Evolutionary conservation across 176 grass and related monocot genomes (phyloP).

Genomic region (Thalia dealbata): DNA sequence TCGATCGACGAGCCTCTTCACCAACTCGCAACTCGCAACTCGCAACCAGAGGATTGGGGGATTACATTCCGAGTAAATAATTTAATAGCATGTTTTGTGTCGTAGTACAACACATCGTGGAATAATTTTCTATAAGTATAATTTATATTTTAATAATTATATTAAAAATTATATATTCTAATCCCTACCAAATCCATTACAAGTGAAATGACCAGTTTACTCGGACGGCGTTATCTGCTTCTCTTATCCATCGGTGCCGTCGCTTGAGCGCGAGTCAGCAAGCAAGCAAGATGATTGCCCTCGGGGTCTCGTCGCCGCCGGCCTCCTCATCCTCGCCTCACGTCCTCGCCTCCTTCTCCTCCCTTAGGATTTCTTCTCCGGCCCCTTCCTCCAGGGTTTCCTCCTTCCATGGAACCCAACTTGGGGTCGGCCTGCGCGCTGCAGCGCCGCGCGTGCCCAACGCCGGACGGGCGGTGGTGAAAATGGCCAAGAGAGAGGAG

Average conservation of each 20-base stretch:
- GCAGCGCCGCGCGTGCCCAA: slow-evolving; percentile 12
- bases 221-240: too few relatives aligned
- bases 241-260: too few relatives aligned
- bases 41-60: too few relatives aligned
- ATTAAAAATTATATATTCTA: too few relatives aligned
- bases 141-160: too few relatives aligned
- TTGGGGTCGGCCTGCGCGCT: slow-evolving; percentile 3
- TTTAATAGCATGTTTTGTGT: too few relatives aligned
- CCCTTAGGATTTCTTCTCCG: slow-evolving; percentile 1
- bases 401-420: slow-evolving; percentile 9
- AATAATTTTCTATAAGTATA: too few relatives aligned
- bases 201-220: too few relatives aligned
- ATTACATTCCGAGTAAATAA: too few relatives aligned
- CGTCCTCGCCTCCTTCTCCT: not conserved
- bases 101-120: too few relatives aligned
- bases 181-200: too few relatives aligned
- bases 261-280: not conserved
- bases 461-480: slow-evolving; percentile 26
- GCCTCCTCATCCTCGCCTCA: not conserved
- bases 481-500: slow-evolving; percentile 74
- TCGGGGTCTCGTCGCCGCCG: slow-evolving; percentile 16
- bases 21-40: too few relatives aligned
- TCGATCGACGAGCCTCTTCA: not conserved
- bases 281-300: slow-evolving; percentile 12
- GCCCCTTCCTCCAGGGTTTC: slow-evolving; percentile 11